A percentile compares a stretch with the other conserved stretches of the same genome.
These are phyloP conservation scores for Austroboletus eburneus DNA, from an alignment of 768 basidiomycete genomes.

Conservation along the genomic window DNA sequence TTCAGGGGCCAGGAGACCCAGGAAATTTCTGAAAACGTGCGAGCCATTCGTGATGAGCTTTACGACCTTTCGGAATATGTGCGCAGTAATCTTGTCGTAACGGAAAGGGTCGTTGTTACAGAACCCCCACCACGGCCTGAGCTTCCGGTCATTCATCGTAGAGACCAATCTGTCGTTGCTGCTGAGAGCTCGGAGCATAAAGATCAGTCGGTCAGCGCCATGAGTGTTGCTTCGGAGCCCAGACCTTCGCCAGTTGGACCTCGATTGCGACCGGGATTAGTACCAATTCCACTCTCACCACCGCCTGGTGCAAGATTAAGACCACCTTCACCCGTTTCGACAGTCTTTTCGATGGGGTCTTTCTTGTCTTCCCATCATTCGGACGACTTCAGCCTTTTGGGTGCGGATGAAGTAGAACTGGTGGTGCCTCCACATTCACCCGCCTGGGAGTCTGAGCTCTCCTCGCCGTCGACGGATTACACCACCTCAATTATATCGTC, in stretches of 20 bases:
- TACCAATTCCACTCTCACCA: conserved; percentile 39
- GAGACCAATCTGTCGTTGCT: conserved; percentile 45
- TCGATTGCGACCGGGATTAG: conserved; percentile 20
- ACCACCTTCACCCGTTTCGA: conserved; percentile 38
- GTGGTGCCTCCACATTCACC: conserved; percentile 31
- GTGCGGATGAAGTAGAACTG: conserved; percentile 26
- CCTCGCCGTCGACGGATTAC: conserved; percentile 24
- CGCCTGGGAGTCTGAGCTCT: conserved; percentile 33
- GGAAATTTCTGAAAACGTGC: conserved; percentile 63
- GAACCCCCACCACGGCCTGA: conserved; percentile 15
- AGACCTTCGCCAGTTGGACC: conserved; percentile 24
- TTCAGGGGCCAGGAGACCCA: conserved; percentile 59
- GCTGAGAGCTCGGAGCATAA: conserved; percentile 37
- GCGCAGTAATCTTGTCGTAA: conserved; percentile 34
- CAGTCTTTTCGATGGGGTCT: conserved; percentile 34
- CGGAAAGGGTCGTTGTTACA: conserved; percentile 14
- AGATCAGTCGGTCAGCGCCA: conserved; percentile 46
- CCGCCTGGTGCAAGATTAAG: conserved; percentile 41
- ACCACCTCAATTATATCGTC: conserved; percentile 34
- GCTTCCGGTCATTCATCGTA: conserved; percentile 16
- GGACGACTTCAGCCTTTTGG: conserved; percentile 55
- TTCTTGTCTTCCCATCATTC: conserved; percentile 67
- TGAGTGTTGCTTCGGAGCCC: conserved; percentile 36
- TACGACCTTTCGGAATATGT: conserved; percentile 57
- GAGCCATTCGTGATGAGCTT: conserved; percentile 66